Base-by-base conservation (phyloP, 2,329 filamentous ascomycete genomes). In the Trichoderma afroharzianum region DNA sequence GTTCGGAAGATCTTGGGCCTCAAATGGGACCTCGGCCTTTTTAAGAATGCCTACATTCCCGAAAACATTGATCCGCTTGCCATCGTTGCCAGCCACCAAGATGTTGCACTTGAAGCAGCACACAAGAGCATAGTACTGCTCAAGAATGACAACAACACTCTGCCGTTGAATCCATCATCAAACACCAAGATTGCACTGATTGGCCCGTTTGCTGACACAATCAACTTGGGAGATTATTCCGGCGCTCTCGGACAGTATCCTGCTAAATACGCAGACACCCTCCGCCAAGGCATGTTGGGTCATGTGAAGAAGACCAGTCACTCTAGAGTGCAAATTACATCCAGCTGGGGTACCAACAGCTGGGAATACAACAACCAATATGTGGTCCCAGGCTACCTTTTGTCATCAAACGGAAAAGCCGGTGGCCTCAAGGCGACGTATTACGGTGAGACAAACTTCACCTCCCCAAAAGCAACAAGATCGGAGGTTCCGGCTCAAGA, bases 311-410 rank as follows among this genome's bases (percentile, higher is more conserved):
- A 72, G 14, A 59, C 24, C 6, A 33, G 47, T 14, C 32, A 28
- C 32, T 58, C 64, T 1, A n/a, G 26, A 9, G 63, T 32, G 8
- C 28, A 61, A 24, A 39, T 72, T 11, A 33, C 11, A 33, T 58
- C 66, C 15, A 72, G 70, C 11, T 72, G 70, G 70, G 70, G 70
- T 4, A 63, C 58, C 11, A 72, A 72, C n/a, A 70, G 66, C 33
- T 72, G 70, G 70, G 70, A 72, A 43, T 72, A 70, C 47, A 70
- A 70, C 24, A 72, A 72, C 66, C 70, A 72, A 30, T 72, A 64
- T 33, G 70, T 70, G 3, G 32, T 72, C 15, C 64, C 70, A 4
- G 33, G 63, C 1, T 72, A 72, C 18, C 66, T 70, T 14, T 47
- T 72, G 14, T 72, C 70, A 8, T 28, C 64, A 1, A 59, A 72